phyloP scores from a whole-genome alignment of 2,329 filamentous ascomycete species.

The Cordyceps militaris region DNA sequence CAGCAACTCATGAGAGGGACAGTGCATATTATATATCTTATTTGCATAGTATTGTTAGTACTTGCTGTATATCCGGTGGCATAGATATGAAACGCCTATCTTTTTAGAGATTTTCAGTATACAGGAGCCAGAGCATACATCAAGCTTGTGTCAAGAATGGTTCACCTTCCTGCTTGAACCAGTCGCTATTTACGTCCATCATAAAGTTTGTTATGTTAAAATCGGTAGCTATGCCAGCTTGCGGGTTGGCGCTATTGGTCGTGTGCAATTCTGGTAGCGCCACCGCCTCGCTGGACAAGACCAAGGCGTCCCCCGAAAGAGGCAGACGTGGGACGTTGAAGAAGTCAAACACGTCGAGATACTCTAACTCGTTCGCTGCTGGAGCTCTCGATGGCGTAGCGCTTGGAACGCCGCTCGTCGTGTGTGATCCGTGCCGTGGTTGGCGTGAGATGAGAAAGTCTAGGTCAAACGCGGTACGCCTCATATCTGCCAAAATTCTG shows the following conservation, averaged over 20 bases:
- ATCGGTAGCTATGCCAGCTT: conserved; percentile 40
- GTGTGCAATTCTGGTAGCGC: conserved; percentile 22
- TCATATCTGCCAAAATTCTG: conserved; percentile 84
- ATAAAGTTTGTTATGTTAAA: conserved; percentile 76
- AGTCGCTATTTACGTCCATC: conserved; percentile 66
- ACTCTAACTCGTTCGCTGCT: conserved; percentile 77
- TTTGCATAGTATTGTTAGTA: not conserved
- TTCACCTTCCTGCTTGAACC: conserved; percentile 50
- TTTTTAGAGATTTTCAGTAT: not conserved
- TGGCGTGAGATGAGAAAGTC: conserved; percentile 85
- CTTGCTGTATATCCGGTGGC: not conserved
- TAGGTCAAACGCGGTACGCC: conserved; percentile 80
- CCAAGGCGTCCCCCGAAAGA: conserved; percentile 23
- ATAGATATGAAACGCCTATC: not conserved
- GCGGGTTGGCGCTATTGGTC: conserved; percentile 22
- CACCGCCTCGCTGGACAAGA: conserved; percentile 16
- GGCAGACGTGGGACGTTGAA: conserved; percentile 81
- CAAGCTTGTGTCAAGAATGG: conserved; percentile 16
- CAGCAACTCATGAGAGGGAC: not conserved
- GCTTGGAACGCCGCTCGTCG: conserved; percentile 41
- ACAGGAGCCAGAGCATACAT: not conserved
- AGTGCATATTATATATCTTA: not conserved
- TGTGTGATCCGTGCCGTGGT: conserved; percentile 43
- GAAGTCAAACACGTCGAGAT: conserved; percentile 88
- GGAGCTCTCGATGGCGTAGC: conserved; percentile 60